These are phyloP conservation scores for Septoria petroselini DNA, from an alignment of 2,329 filamentous ascomycete genomes.

Conservation along the genomic window DNA sequence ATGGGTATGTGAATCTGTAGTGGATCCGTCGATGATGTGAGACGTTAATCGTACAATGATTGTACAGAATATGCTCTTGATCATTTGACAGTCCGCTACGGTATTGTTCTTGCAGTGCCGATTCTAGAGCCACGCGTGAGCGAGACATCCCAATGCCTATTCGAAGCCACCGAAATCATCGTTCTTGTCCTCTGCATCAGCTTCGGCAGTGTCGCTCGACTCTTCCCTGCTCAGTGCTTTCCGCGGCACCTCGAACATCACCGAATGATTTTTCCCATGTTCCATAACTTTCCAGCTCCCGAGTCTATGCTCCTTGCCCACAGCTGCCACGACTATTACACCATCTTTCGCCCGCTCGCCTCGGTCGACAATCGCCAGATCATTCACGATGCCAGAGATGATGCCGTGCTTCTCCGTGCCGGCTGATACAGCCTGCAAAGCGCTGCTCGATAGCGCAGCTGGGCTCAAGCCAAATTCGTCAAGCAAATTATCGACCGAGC, in stretches of 20 bases:
- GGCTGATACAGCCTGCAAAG: conserved; percentile 24
- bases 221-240: conserved; percentile 32
- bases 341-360: conserved; percentile 71
- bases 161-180: conserved; percentile 12
- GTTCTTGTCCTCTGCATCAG: neutral
- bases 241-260: conserved; percentile 75
- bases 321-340: conserved; percentile 77
- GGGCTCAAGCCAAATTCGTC: conserved; percentile 23
- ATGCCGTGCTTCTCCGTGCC: conserved; percentile 21
- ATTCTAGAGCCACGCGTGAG: too few species aligned
- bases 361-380: conserved; percentile 80
- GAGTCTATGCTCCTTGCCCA: conserved; percentile 81
- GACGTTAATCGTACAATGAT: neutral
- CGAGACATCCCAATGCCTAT: neutral
- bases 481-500: conserved; percentile 21
- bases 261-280: conserved; percentile 73
- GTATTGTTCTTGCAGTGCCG: too few species aligned
- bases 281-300: conserved; percentile 70
- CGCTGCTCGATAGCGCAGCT: conserved; percentile 18
- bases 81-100: too few species aligned
- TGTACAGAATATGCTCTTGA: neutral
- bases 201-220: neutral
- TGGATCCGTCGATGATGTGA: neutral
- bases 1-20: neutral
- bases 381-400: conserved; percentile 79